Percentiles rank a stretch among this genome's conserved stretches.
phyloP scores from a whole-genome alignment of 192 early-diverging fungal genomes.

The Backusella liffmaniae region DNA sequence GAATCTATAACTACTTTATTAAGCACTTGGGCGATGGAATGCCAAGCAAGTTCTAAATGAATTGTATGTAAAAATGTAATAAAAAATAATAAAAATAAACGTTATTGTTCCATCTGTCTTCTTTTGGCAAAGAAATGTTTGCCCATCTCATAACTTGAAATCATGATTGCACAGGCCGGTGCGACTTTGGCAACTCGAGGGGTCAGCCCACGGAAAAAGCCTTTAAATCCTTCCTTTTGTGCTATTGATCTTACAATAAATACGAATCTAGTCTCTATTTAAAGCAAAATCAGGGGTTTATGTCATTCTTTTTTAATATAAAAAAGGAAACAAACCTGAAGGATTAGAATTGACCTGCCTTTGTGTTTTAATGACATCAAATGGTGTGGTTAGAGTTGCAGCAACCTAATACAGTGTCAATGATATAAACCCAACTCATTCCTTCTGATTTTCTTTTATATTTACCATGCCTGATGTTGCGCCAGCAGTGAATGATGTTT shows the following conservation, averaged over 20 bases:
- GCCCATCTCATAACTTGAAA: slow-evolving; percentile 79
- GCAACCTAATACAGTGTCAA: slow-evolving; percentile 54
- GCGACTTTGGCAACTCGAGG: slow-evolving; percentile 88
- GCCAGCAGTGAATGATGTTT: slow-evolving; percentile 76
- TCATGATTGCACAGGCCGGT: slow-evolving; percentile 95
- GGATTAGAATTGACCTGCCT: slow-evolving; percentile 62
- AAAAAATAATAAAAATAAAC: not conserved
- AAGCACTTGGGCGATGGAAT: slow-evolving; percentile 56
- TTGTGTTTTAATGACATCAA: slow-evolving; percentile 94
- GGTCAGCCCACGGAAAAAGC: slow-evolving; percentile 57
- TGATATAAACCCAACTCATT: not conserved
- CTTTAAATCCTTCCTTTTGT: slow-evolving; percentile 49
- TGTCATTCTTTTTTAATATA: not conserved
- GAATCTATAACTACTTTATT: slow-evolving; percentile 30
- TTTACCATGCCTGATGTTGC: slow-evolving; percentile 79
- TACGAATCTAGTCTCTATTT: not conserved
- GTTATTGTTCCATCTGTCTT: not conserved
- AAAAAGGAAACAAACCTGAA: slow-evolving; percentile 22
- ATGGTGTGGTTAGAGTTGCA: slow-evolving; percentile 88
- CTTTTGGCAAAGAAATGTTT: slow-evolving; percentile 44
- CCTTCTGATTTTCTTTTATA: not conserved
- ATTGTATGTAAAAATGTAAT: not conserved
- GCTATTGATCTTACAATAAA: slow-evolving; percentile 42
- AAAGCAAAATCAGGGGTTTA: slow-evolving; percentile 13
- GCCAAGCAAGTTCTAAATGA: not conserved